These are phyloP conservation scores for Sporothrix inflata DNA, from an alignment of 2,329 filamentous ascomycete species.

Conservation along the genomic window DNA sequence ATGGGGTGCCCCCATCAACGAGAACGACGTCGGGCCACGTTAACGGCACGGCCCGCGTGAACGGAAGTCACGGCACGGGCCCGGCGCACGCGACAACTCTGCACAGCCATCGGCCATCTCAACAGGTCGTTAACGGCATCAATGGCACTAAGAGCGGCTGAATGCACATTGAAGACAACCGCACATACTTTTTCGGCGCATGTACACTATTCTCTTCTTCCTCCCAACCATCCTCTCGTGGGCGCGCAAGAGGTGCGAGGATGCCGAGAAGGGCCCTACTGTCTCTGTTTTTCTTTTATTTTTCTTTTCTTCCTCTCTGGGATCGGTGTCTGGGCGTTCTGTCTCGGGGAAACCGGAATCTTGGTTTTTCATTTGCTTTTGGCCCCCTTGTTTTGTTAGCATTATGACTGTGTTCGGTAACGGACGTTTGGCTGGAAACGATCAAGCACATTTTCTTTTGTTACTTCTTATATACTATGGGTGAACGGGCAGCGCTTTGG, in stretches of 20 bases:
- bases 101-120: background rate
- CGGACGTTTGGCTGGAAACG: conserved; percentile 20
- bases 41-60: conserved; percentile 2
- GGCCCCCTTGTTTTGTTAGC: background rate
- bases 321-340: conserved; percentile 11
- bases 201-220: background rate
- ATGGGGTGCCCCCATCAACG: conserved; percentile 46
- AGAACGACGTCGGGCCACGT: background rate
- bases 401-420: conserved; percentile 16
- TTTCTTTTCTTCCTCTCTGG: background rate
- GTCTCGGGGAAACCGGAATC: background rate
- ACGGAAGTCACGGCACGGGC: background rate
- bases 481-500: background rate
- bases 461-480: background rate
- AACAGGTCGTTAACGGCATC: conserved; percentile 36
- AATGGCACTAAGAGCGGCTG: conserved; percentile 33
- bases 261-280: background rate
- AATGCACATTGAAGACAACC: background rate
- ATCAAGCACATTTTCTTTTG: conserved; percentile 11
- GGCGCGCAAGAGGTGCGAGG: background rate
- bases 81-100: background rate
- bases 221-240: background rate
- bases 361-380: background rate
- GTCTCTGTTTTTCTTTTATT: background rate
- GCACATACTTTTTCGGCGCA: background rate